phyloP scores from a whole-genome alignment of 176 grass and related monocot genomes.

The Bonia amplexicaulis region DNA sequence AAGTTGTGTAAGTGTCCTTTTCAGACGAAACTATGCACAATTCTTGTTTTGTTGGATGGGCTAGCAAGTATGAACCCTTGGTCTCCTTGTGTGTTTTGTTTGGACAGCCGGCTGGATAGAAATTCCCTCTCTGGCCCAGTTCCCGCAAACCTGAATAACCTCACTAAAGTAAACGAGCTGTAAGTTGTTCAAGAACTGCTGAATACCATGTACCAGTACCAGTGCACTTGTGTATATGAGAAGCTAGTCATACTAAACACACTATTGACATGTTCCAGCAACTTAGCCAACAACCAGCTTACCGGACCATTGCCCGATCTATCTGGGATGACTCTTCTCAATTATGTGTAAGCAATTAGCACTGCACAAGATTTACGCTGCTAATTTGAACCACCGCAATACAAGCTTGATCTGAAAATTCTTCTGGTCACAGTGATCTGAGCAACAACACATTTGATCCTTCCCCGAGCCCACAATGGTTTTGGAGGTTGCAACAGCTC shows the following conservation, averaged over 20 bases:
- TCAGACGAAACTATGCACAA: not conserved
- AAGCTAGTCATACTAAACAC: constrained; percentile 17
- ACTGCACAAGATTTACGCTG: not conserved
- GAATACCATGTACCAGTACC: not conserved
- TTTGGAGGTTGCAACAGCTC: constrained; percentile 54
- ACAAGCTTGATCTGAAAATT: not conserved
- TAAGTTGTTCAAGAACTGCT: constrained; percentile 47
- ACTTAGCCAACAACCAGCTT: constrained; percentile 83
- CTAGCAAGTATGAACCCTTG: not conserved
- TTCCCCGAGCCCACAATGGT: constrained; percentile 71
- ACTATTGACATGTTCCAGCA: constrained; percentile 42
- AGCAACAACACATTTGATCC: constrained; percentile 89
- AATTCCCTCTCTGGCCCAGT: constrained; percentile 63
- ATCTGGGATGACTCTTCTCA: constrained; percentile 50
- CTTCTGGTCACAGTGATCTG: constrained; percentile 54
- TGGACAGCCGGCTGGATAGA: constrained; percentile 66
- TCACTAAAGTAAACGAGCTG: constrained; percentile 65
- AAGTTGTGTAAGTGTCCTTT: constrained; percentile 72
- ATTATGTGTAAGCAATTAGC: constrained; percentile 66
- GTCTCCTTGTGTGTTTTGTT: constrained; percentile 13
- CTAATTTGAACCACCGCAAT: not conserved
- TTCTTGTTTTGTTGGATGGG: not conserved
- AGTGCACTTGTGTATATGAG: not conserved
- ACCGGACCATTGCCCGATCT: constrained; percentile 71
- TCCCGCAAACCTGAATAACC: constrained; percentile 67